Conservation (phyloP, 257 asterid genomes). For the Solanum chiquidenum region DNA sequence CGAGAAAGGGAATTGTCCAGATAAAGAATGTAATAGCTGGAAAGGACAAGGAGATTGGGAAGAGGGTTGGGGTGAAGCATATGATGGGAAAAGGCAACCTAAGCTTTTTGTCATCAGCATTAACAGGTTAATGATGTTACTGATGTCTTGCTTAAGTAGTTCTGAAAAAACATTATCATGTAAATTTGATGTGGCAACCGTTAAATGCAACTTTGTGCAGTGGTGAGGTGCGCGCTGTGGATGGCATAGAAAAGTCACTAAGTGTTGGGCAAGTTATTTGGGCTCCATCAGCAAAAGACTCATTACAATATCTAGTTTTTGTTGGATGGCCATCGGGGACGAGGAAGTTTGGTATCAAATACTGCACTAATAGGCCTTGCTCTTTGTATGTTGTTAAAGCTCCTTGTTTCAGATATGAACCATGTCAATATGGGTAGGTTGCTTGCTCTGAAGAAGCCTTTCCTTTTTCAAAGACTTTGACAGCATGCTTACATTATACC, state of each 20-base stretch:
- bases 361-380: constrained; percentile 80
- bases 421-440: constrained; percentile 24
- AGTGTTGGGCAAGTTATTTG: constrained; percentile 90
- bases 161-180: background rate
- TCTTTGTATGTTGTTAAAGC: constrained; percentile 69
- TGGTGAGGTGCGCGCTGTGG: constrained; percentile 52
- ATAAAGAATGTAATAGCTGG: constrained; percentile 71
- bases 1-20: constrained; percentile 36
- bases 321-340: constrained; percentile 83
- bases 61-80: constrained; percentile 98
- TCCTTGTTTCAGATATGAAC: constrained; percentile 37
- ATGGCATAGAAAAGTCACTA: constrained; percentile 46
- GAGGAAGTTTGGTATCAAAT: constrained; percentile 77
- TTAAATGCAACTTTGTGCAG: constrained; percentile 31
- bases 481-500: background rate
- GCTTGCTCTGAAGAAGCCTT: background rate
- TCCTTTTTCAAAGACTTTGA: background rate
- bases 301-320: constrained; percentile 48
- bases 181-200: background rate
- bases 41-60: constrained; percentile 90
- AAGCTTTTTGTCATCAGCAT: constrained; percentile 64
- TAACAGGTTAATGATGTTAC: constrained; percentile 29
- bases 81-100: constrained; percentile 77
- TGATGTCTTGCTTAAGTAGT: background rate
- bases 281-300: constrained; percentile 55